Base-by-base conservation (phyloP, 768 basidiomycete species). In the Macrolepiota dolichaula region DNA sequence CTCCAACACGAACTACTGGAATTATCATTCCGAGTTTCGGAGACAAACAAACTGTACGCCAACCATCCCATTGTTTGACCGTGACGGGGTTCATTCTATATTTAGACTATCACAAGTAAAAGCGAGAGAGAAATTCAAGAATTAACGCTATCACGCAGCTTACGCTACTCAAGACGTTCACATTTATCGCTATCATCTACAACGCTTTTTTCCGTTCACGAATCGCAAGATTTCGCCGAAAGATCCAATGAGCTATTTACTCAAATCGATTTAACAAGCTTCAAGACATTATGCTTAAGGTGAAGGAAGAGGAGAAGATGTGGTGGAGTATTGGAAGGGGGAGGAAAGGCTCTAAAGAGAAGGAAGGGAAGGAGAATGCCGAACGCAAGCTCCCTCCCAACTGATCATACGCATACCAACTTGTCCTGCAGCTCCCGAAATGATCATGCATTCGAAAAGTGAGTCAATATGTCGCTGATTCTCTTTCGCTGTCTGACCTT, bases 271-370 rank as follows among this genome's bases (percentile, higher is more conserved):
- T 27, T 53, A 52, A 59, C 40, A 38, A 59, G 24, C 25, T 19
- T 44, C 40, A 52, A 53, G 51, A 59, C n/a, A 13, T 38, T 40
- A 57, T 63, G 71, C 72, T 71, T 69, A 80, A 75, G 69, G 72
- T 66, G 65, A 76, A 77, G 66, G 63, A 55, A 1, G 73, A 74
- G 35, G 72, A 72, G 44, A 69, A 74, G 67, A 89, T 86, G 71
- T 93, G 91, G 90, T 93, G 91, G 92, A 92, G 82, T 63, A 86
- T 93, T 61, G 86, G 89, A 5, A 75, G 89, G 13, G 88, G 88
- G 10, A 74, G 87, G 65, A 91, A 86, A 68, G 90, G 89, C 59
- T 85, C 84, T 17, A 89, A 90, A 70, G 86, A 86, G 72, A 72
- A 76, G 63, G 70, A 73, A 64, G 73, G 71, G 63, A 77, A 76